Evolutionary conservation across 2,329 filamentous ascomycete genomes (phyloP).

Genomic region (Ophiostoma ips): DNA sequence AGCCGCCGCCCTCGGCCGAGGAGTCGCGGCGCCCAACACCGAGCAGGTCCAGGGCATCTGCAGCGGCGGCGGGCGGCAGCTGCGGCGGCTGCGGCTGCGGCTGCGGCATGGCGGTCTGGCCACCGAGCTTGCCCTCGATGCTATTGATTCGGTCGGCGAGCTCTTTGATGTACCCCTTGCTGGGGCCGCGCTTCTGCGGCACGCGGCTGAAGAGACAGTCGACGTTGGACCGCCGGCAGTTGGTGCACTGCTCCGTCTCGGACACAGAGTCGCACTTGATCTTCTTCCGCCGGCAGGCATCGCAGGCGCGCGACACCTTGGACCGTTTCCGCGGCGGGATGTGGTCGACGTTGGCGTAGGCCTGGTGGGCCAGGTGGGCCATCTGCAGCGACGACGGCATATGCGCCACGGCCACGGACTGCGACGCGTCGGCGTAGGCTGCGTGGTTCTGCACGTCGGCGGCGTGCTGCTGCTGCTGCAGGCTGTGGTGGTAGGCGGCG

Average conservation of each 20-base stretch:
- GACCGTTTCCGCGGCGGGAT: slow-evolving; percentile 62
- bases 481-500: slow-evolving; percentile 9
- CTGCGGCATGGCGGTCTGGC: slow-evolving; percentile 23
- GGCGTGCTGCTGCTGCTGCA: slow-evolving; percentile 12
- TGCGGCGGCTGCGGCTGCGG: no score
- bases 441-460: slow-evolving; percentile 14
- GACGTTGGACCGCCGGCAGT: slow-evolving; percentile 64
- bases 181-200: slow-evolving; percentile 77
- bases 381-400: slow-evolving; percentile 22
- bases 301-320: slow-evolving; percentile 79
- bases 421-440: slow-evolving; percentile 12
- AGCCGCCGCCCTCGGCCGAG: slow-evolving; percentile 34
- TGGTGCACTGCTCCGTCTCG: slow-evolving; percentile 64
- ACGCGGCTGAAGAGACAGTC: slow-evolving; percentile 74
- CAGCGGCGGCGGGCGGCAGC: no score
- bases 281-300: slow-evolving; percentile 81
- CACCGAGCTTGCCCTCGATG: slow-evolving; percentile 64
- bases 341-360: slow-evolving; percentile 33
- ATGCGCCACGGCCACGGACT: slow-evolving; percentile 12
- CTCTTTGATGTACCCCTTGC: slow-evolving; percentile 92
- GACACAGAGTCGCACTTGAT: slow-evolving; percentile 75
- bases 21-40: slow-evolving; percentile 24
- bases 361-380: slow-evolving; percentile 30
- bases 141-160: slow-evolving; percentile 71
- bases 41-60: slow-evolving; percentile 10